Evolutionary conservation across 1,284 basidiomycete species (phyloP).

Genomic region (Ustilago xerochloae): DNA sequence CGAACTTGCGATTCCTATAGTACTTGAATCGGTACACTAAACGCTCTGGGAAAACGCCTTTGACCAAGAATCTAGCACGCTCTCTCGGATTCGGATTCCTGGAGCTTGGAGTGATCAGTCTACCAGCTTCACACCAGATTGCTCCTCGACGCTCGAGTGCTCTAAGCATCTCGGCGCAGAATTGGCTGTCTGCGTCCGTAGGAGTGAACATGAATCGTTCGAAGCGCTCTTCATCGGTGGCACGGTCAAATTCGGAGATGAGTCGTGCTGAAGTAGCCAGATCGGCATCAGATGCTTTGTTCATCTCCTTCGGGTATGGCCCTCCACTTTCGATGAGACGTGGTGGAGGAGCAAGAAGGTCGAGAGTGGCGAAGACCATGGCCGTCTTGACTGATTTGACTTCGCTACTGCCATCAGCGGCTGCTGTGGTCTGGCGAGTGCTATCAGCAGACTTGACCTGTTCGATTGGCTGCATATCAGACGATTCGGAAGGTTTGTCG

Average conservation of each 20-base stretch:
- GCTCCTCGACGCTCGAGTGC: conserved; percentile 34
- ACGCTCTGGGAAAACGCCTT: conserved; percentile 41
- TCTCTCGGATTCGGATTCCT: conserved; percentile 28
- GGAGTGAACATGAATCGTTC: conserved; percentile 19
- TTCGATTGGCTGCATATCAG: background rate
- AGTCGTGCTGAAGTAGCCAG: conserved; percentile 20
- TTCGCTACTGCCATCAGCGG: background rate
- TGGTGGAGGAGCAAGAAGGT: conserved; percentile 37
- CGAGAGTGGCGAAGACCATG: conserved; percentile 45
- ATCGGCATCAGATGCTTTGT: conserved; percentile 31
- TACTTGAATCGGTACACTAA: conserved; percentile 29
- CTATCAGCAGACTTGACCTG: conserved; percentile 13
- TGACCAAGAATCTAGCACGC: conserved; percentile 39
- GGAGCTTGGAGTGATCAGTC: conserved; percentile 37
- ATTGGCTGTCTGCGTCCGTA: conserved; percentile 5
- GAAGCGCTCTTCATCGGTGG: conserved; percentile 29
- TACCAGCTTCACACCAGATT: conserved; percentile 39
- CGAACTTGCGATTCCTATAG: conserved; percentile 31
- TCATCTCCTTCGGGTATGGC: conserved; percentile 46
- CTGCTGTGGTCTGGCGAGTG: background rate
- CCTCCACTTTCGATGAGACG: conserved; percentile 35
- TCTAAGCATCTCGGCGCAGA: conserved; percentile 24
- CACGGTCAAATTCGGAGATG: conserved; percentile 24
- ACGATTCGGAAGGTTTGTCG: background rate
- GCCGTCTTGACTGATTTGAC: conserved; percentile 16